Conservation (phyloP, 352 stramenopile genomes). For the Pythium myriotylum region DNA sequence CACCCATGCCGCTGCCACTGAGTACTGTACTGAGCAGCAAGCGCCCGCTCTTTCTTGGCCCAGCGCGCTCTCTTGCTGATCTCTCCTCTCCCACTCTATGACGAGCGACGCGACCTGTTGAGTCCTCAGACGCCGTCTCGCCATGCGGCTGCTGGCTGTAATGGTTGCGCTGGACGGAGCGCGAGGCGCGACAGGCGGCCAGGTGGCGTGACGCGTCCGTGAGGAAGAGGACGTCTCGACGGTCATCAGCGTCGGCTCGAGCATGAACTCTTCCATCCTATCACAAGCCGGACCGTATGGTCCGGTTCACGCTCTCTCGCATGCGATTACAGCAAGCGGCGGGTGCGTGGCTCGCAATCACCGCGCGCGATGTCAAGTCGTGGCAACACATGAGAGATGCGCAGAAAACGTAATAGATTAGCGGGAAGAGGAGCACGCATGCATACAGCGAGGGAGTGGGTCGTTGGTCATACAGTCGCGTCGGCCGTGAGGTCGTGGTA, state of each 20-base stretch:
- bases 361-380: too few relatives aligned
- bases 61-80: neutral
- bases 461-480: neutral
- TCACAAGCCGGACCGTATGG: too few relatives aligned
- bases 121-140: too few relatives aligned
- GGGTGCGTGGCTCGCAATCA: too few relatives aligned
- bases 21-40: neutral
- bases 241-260: constrained; percentile 1
- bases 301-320: too few relatives aligned
- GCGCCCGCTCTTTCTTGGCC: neutral
- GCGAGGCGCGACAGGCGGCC: neutral
- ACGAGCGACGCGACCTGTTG: neutral
- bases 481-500: neutral
- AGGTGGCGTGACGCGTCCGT: neutral
- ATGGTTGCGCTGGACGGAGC: neutral
- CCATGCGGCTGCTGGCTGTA: too few relatives aligned
- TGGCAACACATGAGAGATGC: too few relatives aligned
- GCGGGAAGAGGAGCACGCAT: too few relatives aligned
- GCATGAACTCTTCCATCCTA: neutral
- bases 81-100: neutral
- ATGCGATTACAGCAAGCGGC: too few relatives aligned
- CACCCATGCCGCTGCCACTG: neutral
- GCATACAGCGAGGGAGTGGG: too few relatives aligned
- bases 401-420: too few relatives aligned
- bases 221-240: neutral